These are phyloP conservation scores for Wallemia ichthyophaga DNA, from an alignment of 1,284 basidiomycete genomes.

Conservation along the genomic window DNA sequence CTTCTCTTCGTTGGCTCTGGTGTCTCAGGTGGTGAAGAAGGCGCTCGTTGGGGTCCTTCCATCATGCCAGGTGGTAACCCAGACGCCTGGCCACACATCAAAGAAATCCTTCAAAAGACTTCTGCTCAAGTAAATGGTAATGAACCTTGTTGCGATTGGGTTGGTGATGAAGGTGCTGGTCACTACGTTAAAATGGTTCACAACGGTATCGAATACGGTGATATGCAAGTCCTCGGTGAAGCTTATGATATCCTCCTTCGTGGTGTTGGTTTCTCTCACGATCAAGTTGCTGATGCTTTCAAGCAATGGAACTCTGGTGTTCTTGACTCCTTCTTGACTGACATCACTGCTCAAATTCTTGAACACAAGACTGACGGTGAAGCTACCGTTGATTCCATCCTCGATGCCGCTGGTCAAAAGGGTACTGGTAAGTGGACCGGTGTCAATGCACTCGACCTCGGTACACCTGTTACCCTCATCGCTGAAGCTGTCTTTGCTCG, in stretches of 20 bases:
- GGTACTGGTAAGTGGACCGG: conserved; percentile 99
- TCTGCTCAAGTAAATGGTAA: conserved; percentile 69
- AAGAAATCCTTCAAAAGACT: conserved; percentile 95
- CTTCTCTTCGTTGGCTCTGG: conserved; percentile 92
- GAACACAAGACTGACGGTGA: conserved; percentile 92
- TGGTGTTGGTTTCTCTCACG: conserved; percentile 53
- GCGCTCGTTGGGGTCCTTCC: conserved; percentile 86
- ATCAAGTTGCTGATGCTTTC: conserved; percentile 72
- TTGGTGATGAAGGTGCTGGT: conserved; percentile 74
- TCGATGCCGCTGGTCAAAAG: conserved; percentile 91
- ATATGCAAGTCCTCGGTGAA: conserved; percentile 99
- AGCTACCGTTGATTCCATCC: conserved; percentile 56
- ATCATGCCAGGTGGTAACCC: conserved; percentile 95
- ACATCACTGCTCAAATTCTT: conserved; percentile 86
- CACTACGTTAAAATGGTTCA: conserved; percentile 99
- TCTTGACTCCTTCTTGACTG: conserved; percentile 95
- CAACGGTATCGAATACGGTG: conserved; percentile 85
- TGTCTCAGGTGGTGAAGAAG: conserved; percentile 98
- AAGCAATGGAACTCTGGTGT: conserved; percentile 75
- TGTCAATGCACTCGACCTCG: conserved; percentile 63
- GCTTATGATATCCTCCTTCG: conserved; percentile 95
- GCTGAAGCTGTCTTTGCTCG: conserved; percentile 98
- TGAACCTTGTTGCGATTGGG: conserved; percentile 98
- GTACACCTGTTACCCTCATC: conserved; percentile 60
- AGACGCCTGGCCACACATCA: conserved; percentile 84